Conservation (phyloP, 805 yeast genomes). For the Kazachstania africana region DNA sequence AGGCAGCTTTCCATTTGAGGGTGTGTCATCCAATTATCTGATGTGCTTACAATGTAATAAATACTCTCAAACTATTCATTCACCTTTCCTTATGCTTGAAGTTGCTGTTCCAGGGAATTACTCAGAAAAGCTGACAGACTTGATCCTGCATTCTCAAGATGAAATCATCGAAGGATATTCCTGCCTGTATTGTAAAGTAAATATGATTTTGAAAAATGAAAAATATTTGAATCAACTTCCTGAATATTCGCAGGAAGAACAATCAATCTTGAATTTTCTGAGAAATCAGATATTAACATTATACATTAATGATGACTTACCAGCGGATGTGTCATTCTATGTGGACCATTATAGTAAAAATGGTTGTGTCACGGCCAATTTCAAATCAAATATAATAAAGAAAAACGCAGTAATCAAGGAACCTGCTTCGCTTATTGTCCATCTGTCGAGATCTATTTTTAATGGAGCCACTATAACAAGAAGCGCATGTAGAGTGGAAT, state of each 20-base stretch:
- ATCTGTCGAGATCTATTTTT: conserved; percentile 74
- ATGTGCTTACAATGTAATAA: conserved; percentile 57
- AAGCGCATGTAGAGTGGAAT: conserved; percentile 61
- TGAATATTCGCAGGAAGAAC: conserved; percentile 13
- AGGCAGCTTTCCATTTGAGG: conserved; percentile 74
- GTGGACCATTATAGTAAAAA: conserved; percentile 35
- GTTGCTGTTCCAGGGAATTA: conserved; percentile 55
- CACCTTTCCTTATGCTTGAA: conserved; percentile 61
- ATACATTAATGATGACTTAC: conserved; percentile 55
- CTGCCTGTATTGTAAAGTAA: conserved; percentile 59
- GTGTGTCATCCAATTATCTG: conserved; percentile 53
- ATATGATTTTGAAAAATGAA: conserved; percentile 30
- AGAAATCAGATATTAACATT: conserved; percentile 28
- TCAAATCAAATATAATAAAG: conserved; percentile 59
- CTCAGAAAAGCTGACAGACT: conserved; percentile 36
- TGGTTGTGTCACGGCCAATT: conserved; percentile 32
- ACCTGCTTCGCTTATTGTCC: conserved; percentile 68
- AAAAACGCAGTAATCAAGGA: conserved; percentile 47
- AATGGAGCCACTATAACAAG: conserved; percentile 56
- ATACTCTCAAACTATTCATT: conserved; percentile 44
- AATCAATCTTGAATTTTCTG: conserved; percentile 26
- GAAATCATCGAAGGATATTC: conserved; percentile 73
- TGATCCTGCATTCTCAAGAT: conserved; percentile 45
- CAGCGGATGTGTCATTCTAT: conserved; percentile 36
- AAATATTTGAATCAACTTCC: conserved; percentile 9